Percentiles rank a stretch among this genome's conserved stretches.
phyloP scores from a whole-genome alignment of 1,139 yeast genomes.

The Hyphopichia buzzinii region DNA sequence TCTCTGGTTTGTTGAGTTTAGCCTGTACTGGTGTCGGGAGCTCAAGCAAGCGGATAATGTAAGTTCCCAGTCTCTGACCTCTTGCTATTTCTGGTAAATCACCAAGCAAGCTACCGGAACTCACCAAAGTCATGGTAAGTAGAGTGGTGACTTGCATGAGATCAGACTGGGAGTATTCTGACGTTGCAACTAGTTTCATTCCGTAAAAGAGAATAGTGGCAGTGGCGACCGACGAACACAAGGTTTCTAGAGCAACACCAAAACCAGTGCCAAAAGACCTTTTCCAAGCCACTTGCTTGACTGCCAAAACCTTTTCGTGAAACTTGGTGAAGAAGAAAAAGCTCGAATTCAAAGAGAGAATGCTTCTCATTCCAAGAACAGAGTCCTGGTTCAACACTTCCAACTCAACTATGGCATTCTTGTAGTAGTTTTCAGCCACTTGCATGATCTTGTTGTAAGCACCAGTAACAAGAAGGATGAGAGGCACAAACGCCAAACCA shows the following conservation, averaged over 20 bases:
- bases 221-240: constrained; percentile 60
- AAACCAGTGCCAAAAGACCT: constrained; percentile 60
- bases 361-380: constrained; percentile 59
- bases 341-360: constrained; percentile 55
- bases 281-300: constrained; percentile 33
- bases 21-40: constrained; percentile 31
- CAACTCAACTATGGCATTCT: constrained; percentile 50
- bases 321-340: constrained; percentile 44
- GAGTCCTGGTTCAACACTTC: constrained; percentile 61
- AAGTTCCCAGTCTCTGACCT: constrained; percentile 70
- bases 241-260: constrained; percentile 58
- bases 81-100: constrained; percentile 75
- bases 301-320: constrained; percentile 18
- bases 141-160: constrained; percentile 70
- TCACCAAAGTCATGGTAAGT: constrained; percentile 68
- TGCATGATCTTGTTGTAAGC: constrained; percentile 53
- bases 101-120: constrained; percentile 56
- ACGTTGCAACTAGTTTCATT: constrained; percentile 57
- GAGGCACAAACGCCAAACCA: constrained; percentile 71
- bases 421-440: constrained; percentile 57
- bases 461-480: constrained; percentile 50
- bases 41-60: constrained; percentile 46
- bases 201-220: constrained; percentile 77
- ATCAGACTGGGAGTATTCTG: constrained; percentile 53
- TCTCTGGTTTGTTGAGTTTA: constrained; percentile 19